A percentile compares a stretch with the other conserved stretches of the same genome.
phyloP scores from a whole-genome alignment of 495 filamentous ascomycete species.

The Penicillium manginii region DNA sequence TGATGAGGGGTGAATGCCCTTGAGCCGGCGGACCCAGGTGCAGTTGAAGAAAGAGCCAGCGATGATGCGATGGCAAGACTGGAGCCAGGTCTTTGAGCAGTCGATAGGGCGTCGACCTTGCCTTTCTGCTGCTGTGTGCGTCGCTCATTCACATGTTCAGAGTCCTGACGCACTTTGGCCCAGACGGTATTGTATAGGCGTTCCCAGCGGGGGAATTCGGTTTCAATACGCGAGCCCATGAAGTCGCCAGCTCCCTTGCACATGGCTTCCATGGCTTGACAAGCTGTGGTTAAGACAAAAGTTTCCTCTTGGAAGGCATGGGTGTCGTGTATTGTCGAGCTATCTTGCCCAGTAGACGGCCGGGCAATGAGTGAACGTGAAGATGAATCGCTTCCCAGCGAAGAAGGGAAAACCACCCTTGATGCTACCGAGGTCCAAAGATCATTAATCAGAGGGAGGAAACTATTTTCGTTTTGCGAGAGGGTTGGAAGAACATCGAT shows the following conservation, averaged over 20 bases:
- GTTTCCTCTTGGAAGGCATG: conserved; percentile 65
- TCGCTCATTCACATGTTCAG: conserved; percentile 37
- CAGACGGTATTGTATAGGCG: conserved; percentile 46
- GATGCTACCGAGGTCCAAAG: conserved; percentile 80
- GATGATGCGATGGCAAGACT: conserved; percentile 21
- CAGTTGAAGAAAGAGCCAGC: conserved; percentile 30
- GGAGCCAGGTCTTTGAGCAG: background rate
- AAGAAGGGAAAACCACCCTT: conserved; percentile 58
- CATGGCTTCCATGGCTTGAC: conserved; percentile 64
- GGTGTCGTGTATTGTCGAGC: conserved; percentile 22
- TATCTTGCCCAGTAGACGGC: conserved; percentile 13
- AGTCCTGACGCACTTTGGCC: conserved; percentile 43
- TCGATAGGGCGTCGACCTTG: conserved; percentile 1
- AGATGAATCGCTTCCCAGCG: conserved; percentile 24
- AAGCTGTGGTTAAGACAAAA: conserved; percentile 72
- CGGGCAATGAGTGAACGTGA: conserved; percentile 31
- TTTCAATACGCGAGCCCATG: conserved; percentile 68
- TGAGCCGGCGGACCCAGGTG: conserved; percentile 27
- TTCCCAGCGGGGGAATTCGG: conserved; percentile 66
- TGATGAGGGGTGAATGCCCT: conserved; percentile 46
- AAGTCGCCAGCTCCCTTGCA: conserved; percentile 75
- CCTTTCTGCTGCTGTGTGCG: conserved; percentile 26
- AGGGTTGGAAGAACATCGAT: conserved; percentile 68
- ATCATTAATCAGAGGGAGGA: conserved; percentile 85
- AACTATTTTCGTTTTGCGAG: conserved; percentile 73